Conservation (phyloP, 2,329 filamentous ascomycete genomes). For the Neurospora sp. region DNA sequence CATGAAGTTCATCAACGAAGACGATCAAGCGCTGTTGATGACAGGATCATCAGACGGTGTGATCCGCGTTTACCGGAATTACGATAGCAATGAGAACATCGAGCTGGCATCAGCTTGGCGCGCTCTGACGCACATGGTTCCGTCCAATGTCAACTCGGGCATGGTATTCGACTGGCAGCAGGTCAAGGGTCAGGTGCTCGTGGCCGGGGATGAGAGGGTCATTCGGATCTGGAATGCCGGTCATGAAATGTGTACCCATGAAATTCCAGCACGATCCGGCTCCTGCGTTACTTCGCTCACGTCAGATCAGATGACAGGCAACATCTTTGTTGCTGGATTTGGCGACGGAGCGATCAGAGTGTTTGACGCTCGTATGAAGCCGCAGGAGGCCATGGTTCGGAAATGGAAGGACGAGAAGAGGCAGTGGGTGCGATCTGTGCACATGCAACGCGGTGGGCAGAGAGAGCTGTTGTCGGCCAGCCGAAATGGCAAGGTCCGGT, state of each 20-base stretch:
- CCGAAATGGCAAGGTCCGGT: conserved; percentile 82
- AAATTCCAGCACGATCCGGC: conserved; percentile 88
- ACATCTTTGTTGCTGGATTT: conserved; percentile 92
- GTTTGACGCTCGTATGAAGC: conserved; percentile 78
- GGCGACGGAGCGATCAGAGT: conserved; percentile 91
- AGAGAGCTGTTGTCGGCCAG: conserved; percentile 85
- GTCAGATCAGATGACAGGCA: conserved; percentile 94
- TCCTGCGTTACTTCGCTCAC: conserved; percentile 94
- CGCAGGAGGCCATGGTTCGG: conserved; percentile 85
- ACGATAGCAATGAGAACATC: conserved; percentile 66
- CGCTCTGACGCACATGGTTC: conserved; percentile 85
- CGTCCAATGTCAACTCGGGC: conserved; percentile 87
- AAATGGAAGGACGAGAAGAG: conserved; percentile 89
- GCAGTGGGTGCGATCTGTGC: conserved; percentile 92
- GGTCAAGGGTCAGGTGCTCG: conserved; percentile 88
- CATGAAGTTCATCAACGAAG: conserved; percentile 95
- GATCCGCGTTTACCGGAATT: conserved; percentile 85
- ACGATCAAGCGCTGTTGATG: conserved; percentile 90
- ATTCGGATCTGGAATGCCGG: conserved; percentile 95
- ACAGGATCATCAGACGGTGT: conserved; percentile 93
- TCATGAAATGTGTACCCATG: conserved; percentile 82
- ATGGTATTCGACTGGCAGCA: conserved; percentile 99
- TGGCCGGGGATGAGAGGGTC: conserved; percentile 89
- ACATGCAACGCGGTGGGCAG: conserved; percentile 92
- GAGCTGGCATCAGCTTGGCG: conserved; percentile 88